These are phyloP conservation scores for Acanthamoeba healyi DNA, from an alignment of 208 protist genomes.

Conservation along the genomic window DNA sequence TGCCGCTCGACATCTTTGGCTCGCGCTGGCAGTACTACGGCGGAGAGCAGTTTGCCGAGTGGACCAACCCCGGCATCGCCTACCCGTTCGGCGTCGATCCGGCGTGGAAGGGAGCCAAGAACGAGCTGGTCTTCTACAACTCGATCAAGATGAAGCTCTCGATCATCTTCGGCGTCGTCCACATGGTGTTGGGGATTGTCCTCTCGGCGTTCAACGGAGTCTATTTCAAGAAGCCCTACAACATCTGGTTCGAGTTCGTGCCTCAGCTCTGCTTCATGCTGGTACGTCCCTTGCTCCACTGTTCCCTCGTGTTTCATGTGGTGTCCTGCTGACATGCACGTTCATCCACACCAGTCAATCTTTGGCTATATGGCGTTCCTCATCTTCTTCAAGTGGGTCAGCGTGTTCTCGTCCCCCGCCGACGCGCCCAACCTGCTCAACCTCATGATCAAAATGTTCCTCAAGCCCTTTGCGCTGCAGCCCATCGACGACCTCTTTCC, in stretches of 20 bases:
- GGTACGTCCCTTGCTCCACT: constrained; percentile 17
- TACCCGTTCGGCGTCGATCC: constrained; percentile 91
- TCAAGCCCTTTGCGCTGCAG: constrained; percentile 83
- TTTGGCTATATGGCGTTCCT: constrained; percentile 98
- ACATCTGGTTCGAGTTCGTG: constrained; percentile 95
- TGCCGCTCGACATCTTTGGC: constrained; percentile 84
- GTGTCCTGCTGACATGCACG: background rate
- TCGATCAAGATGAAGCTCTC: constrained; percentile 99
- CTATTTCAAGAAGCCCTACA: constrained; percentile 92
- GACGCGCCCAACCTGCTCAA: constrained; percentile 91
- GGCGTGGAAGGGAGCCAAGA: constrained; percentile 94
- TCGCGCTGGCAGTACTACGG: constrained; percentile 70
- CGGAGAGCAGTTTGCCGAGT: background rate
- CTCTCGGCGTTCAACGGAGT: constrained; percentile 94
- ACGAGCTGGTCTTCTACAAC: constrained; percentile 98
- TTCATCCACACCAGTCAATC: constrained; percentile 84
- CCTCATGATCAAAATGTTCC: constrained; percentile 96
- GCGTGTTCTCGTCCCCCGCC: constrained; percentile 44
- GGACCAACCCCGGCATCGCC: background rate
- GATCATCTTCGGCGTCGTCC: constrained; percentile 96
- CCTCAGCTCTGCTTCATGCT: constrained; percentile 97
- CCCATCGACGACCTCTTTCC: constrained; percentile 69
- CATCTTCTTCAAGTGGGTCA: constrained; percentile 98
- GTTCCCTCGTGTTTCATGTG: background rate
- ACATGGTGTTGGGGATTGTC: constrained; percentile 97